Conservation (phyloP, 306 rosid species). For the Cicer cuneatum region DNA sequence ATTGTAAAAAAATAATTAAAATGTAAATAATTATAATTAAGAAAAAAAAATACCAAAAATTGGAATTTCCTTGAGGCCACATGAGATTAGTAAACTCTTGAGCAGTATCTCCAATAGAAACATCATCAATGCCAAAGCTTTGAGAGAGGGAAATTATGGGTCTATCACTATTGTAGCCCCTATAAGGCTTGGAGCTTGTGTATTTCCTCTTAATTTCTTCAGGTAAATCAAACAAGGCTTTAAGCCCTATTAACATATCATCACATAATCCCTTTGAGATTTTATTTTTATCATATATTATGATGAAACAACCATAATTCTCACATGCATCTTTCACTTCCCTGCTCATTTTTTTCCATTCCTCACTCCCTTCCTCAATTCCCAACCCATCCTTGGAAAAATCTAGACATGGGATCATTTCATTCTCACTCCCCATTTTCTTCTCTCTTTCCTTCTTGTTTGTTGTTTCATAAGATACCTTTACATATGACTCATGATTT, state of each 20-base stretch:
- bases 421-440: constrained; percentile 20
- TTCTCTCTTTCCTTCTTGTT: background rate
- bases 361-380: constrained; percentile 46
- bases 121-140: constrained; percentile 63
- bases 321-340: constrained; percentile 59
- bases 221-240: constrained; percentile 59
- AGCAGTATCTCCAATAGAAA: background rate
- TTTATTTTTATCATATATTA: constrained; percentile 14
- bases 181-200: constrained; percentile 51
- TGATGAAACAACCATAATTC: constrained; percentile 45
- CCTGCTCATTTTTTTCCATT: constrained; percentile 50
- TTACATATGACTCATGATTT: constrained; percentile 3
- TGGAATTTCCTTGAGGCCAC: constrained; percentile 64
- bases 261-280: constrained; percentile 24
- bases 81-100: constrained; percentile 58
- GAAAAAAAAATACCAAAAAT: constrained; percentile 45
- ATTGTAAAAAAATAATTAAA: too few relatives aligned
- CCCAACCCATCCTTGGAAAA: constrained; percentile 12
- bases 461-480: background rate
- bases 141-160: constrained; percentile 48
- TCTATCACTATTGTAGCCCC: constrained; percentile 51
- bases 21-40: too few relatives aligned
- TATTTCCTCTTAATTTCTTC: constrained; percentile 58
- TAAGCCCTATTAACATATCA: constrained; percentile 43
- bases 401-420: constrained; percentile 41